These are phyloP conservation scores for Colletotrichum sp. DNA, from an alignment of 2,329 filamentous ascomycete species.

Conservation along the genomic window DNA sequence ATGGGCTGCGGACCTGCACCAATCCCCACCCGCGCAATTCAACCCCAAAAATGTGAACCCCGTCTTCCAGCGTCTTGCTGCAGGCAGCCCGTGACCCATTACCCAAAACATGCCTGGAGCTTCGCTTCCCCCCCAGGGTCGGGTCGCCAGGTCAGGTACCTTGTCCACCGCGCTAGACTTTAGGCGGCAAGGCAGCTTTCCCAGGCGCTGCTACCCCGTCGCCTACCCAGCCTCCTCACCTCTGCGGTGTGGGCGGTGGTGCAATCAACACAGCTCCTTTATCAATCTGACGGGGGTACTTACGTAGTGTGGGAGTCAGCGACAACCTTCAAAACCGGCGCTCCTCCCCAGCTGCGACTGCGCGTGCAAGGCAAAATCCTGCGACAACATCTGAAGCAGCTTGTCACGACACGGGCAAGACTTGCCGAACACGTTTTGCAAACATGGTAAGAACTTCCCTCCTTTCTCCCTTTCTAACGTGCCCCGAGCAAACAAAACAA, in stretches of 20 bases:
- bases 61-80: neutral
- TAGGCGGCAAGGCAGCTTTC: neutral
- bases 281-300: neutral
- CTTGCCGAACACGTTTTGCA: neutral
- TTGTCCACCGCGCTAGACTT: neutral
- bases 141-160: neutral
- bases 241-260: neutral
- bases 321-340: neutral
- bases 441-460: neutral
- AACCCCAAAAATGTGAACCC: neutral
- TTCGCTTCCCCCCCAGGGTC: neutral
- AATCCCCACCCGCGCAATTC: neutral
- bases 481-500: neutral
- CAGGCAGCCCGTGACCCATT: constrained; percentile 9
- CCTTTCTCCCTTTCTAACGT: neutral
- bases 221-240: neutral
- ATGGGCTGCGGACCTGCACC: neutral
- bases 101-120: neutral
- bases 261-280: neutral
- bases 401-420: neutral
- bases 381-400: neutral
- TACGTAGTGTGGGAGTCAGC: neutral
- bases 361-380: neutral
- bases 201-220: neutral
- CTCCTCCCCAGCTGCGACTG: neutral